Evolutionary conservation across 75 land plant species (phyloP).

Genomic region (Cryptomeria japonica): DNA sequence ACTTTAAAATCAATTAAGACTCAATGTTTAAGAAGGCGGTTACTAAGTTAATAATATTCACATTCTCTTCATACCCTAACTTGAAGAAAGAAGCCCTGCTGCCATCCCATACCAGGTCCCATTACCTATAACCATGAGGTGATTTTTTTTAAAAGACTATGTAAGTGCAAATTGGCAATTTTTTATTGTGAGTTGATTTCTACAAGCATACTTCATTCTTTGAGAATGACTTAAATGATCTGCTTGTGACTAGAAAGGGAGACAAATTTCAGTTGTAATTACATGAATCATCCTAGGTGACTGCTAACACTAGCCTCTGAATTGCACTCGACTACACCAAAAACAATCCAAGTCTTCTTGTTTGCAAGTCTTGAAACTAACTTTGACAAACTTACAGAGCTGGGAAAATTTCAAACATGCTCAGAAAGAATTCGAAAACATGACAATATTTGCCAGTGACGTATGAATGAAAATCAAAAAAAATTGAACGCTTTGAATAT

Average conservation of each 20-base stretch:
- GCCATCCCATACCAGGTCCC: background rate
- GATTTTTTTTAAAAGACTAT: background rate
- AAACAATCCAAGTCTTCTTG: background rate
- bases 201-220: background rate
- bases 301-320: background rate
- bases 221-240: background rate
- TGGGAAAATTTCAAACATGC: background rate
- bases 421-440: background rate
- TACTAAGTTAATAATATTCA: too few relatives aligned
- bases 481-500: too few relatives aligned
- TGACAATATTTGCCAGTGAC: background rate
- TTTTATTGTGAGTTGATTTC: background rate
- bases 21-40: background rate
- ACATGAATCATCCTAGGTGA: background rate
- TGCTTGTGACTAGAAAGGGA: background rate
- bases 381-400: background rate
- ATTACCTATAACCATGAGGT: background rate
- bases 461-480: background rate
- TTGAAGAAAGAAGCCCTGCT: background rate
- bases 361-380: background rate
- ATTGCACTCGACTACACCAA: background rate
- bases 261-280: background rate
- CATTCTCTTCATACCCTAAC: background rate
- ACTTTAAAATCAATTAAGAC: background rate
- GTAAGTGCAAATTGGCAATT: background rate